Conservation (phyloP, 2,329 filamentous ascomycete genomes). For the Achaetomium macrosporum region DNA sequence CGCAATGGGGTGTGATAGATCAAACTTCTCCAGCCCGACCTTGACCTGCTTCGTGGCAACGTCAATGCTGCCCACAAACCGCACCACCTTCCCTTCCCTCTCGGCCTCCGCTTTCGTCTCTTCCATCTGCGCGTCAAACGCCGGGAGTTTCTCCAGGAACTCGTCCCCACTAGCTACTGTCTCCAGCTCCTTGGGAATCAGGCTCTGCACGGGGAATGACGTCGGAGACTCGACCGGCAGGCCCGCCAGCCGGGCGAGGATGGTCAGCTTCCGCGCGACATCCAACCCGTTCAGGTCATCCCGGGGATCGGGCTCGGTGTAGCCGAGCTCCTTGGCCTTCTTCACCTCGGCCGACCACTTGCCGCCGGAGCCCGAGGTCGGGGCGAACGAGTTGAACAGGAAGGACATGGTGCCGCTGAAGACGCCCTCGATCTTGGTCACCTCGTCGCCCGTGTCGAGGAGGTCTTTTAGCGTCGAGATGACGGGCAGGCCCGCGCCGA, state of each 20-base stretch:
- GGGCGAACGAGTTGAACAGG: conserved; percentile 95
- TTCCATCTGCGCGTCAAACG: conserved; percentile 88
- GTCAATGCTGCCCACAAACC: conserved; percentile 92
- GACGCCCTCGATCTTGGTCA: conserved; percentile 90
- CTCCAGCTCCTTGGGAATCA: conserved; percentile 86
- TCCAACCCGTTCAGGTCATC: conserved; percentile 85
- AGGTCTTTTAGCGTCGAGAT: conserved; percentile 91
- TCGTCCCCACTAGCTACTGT: conserved; percentile 70
- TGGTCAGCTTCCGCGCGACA: conserved; percentile 93
- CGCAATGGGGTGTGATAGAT: conserved; percentile 84
- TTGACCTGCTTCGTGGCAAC: conserved; percentile 74
- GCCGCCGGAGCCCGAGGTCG: conserved; percentile 66
- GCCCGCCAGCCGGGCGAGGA: conserved; percentile 80
- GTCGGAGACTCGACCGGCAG: conserved; percentile 76
- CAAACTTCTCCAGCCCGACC: conserved; percentile 87
- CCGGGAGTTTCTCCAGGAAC: conserved; percentile 73
- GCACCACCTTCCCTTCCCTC: conserved; percentile 81
- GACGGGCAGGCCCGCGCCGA: conserved; percentile 87
- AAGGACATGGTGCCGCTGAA: conserved; percentile 98
- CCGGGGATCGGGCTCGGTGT: conserved; percentile 81
- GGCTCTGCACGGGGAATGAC: conserved; percentile 85
- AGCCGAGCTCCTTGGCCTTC: conserved; percentile 88
- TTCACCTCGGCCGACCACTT: conserved; percentile 88
- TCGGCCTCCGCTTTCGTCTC: conserved; percentile 78
- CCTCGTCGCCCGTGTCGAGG: conserved; percentile 86